A percentile compares a stretch with the other conserved stretches of the same genome.
These are phyloP conservation scores for Melanomma pulvis-pyrius DNA, from an alignment of 495 filamentous ascomycete species.

Conservation along the genomic window DNA sequence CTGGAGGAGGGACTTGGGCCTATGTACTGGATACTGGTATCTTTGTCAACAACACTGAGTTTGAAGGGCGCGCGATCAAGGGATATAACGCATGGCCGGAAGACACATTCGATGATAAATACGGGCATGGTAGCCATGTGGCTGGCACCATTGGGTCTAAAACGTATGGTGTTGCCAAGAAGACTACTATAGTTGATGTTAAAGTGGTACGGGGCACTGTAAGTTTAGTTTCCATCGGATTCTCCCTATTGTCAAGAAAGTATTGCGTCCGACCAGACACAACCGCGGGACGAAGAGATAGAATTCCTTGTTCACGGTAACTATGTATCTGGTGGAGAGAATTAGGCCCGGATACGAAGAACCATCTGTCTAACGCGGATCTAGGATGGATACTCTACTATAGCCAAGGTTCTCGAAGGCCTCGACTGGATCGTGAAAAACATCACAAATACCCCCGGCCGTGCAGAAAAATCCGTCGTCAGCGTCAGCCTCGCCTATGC, in stretches of 20 bases:
- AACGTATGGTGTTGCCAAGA: background rate
- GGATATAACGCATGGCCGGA: background rate
- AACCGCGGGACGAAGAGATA: background rate
- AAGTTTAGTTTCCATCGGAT: background rate
- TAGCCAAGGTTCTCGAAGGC: no score
- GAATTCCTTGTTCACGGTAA: no score
- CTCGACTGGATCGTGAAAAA: no score
- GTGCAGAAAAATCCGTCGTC: background rate
- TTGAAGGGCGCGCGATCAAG: background rate
- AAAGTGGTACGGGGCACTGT: background rate
- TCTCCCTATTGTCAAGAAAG: background rate
- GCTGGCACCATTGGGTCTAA: background rate
- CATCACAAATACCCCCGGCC: background rate
- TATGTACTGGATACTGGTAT: constrained; percentile 8
- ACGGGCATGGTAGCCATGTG: constrained; percentile 2
- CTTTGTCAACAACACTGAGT: background rate
- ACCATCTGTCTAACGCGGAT: no score
- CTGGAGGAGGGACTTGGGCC: background rate
- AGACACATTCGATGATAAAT: background rate
- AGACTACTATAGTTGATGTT: background rate
- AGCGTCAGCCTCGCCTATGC: constrained; percentile 10
- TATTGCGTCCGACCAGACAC: background rate
- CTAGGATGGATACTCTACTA: no score
- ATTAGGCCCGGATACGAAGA: no score
- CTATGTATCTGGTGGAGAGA: no score